These are phyloP conservation scores for Geosmithia putterillii DNA, from an alignment of 2,329 filamentous ascomycete species.

Conservation along the genomic window DNA sequence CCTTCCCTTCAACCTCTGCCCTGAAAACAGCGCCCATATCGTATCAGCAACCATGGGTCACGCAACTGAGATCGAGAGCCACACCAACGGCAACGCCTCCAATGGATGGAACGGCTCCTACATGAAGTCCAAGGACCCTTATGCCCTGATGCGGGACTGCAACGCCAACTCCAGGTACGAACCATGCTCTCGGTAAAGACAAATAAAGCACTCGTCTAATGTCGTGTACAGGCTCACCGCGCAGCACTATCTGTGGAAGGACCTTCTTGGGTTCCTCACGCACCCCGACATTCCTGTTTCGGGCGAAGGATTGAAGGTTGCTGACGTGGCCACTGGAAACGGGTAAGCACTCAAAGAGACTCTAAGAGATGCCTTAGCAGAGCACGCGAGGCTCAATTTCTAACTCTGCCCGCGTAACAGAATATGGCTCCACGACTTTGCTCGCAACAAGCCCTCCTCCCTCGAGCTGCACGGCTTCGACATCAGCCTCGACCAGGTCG, in stretches of 20 bases:
- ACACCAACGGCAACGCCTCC: background rate
- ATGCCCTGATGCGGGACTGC: slow-evolving; percentile 1
- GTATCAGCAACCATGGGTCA: background rate
- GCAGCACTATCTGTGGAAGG: slow-evolving; percentile 3
- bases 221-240: slow-evolving; percentile 3
- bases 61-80: background rate
- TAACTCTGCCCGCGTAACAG: background rate
- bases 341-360: slow-evolving; percentile 1
- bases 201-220: too few species aligned
- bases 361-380: too few species aligned
- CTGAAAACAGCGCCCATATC: too few species aligned
- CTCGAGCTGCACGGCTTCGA: slow-evolving; percentile 3
- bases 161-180: slow-evolving; percentile 1
- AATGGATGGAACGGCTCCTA: background rate
- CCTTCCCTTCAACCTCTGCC: too few species aligned
- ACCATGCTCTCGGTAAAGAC: background rate
- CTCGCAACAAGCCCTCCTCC: background rate
- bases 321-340: slow-evolving; percentile 3
- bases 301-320: background rate
- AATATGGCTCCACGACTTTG: slow-evolving; percentile 3
- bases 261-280: slow-evolving; percentile 2
- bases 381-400: background rate
- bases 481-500: slow-evolving; percentile 3
- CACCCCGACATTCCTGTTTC: slow-evolving; percentile 2
- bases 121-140: background rate